These are phyloP conservation scores for Austroboletus eburneus DNA, from an alignment of 768 basidiomycete species.

Conservation along the genomic window DNA sequence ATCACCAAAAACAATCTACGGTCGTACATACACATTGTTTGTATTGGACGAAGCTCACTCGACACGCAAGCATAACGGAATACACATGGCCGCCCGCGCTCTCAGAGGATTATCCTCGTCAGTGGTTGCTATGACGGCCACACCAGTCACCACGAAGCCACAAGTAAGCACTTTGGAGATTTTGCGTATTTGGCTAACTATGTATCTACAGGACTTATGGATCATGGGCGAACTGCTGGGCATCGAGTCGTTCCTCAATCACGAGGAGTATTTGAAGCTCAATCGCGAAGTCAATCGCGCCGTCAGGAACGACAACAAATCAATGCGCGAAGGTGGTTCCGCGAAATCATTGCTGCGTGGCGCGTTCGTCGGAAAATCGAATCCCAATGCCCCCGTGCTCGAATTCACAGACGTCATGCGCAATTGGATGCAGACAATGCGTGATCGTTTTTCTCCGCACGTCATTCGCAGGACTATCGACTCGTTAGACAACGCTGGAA, in stretches of 20 bases:
- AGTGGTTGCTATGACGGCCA: constrained; percentile 1
- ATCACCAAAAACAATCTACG: background rate
- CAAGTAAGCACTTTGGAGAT: background rate
- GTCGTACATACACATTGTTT: background rate
- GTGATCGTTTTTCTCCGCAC: background rate
- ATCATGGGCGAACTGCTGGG: background rate
- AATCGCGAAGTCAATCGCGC: background rate
- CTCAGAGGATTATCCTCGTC: accelerated
- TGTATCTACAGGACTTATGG: constrained; percentile 1
- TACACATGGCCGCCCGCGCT: background rate
- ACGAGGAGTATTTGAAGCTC: too few species aligned
- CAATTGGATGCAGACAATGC: constrained; percentile 1
- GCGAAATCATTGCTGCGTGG: too few species aligned
- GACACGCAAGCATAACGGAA: constrained; percentile 1
- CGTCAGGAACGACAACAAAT: background rate
- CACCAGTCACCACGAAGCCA: constrained; percentile 4
- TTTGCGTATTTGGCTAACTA: background rate
- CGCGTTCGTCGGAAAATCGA: too few species aligned
- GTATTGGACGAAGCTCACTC: constrained; percentile 7
- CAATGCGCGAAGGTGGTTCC: background rate
- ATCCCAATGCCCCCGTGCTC: background rate
- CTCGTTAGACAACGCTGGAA: background rate
- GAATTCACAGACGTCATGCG: background rate
- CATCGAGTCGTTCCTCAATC: accelerated
- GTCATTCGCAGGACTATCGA: constrained; percentile 5